Evolutionary conservation across 2,329 filamentous ascomycete species (phyloP), one percentile per base, ranked within the genome.

Genomic region (Myrmaecium sp.): DNA sequence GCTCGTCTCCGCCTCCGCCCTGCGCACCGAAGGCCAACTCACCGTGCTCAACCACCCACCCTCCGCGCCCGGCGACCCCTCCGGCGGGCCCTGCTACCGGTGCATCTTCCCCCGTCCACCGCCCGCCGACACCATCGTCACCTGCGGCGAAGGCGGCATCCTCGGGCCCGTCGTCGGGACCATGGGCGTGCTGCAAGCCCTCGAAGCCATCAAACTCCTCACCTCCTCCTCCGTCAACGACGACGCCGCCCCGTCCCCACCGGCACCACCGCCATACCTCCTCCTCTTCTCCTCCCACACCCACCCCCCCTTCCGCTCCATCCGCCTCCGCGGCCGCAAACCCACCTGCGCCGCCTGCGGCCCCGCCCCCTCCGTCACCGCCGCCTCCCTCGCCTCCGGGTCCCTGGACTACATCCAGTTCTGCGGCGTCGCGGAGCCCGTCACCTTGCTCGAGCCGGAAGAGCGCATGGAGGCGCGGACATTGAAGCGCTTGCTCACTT

Each of bases 111-210:
- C 83, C 0, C 75, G 66, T 19, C 84, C 89, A 0, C 84, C 89
- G 0, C 83, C 86, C 0, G 69, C 80, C 1, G 78, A 79, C 21
- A 82, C 70, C 30, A 75, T 94, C 1, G 63, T 81, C 2, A 82
- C 75, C 32, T 98, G 89, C 43, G 82, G 84, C 21, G 89, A 98
- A 47, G 86, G 84, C 6, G 89, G 89, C 0, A 83, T 98, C 6
- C 43, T 98, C 2, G 89, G 89, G 0, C 84, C 89, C 0, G 83
- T 94, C 0, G 89, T 98, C 0, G 89, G 89, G 0, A 65, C 73
- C 1, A 94, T 98, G 81, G 89, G 89, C 5, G 74, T 93, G 0
- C 55, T 95, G 30, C 89, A 95, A 55, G 86, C 89, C 0, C 58
- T 92, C 2, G 83, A 95, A 53, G 73, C 81, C 0, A 73, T 95